Base-by-base conservation (phyloP, 2,329 filamentous ascomycete species). In the Bipolaris gigantea region DNA sequence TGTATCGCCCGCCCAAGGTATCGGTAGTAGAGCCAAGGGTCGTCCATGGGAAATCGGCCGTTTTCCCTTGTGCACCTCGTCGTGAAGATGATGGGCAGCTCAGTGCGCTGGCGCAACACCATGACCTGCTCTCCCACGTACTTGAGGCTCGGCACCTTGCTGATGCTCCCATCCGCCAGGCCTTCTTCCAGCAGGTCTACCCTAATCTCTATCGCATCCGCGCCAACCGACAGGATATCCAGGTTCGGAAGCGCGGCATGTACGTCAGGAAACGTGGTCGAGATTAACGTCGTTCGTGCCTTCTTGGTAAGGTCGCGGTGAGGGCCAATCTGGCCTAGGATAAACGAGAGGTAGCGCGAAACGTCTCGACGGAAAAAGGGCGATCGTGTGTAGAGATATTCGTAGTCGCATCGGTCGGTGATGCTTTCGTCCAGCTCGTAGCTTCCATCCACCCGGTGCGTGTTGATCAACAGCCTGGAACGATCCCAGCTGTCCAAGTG, bases 71-170 rank as follows among this genome's bases (percentile, higher is more conserved):
- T 90, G 71, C 90, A 94, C 62, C 91, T 82, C 0, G 89, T 92
- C 0, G 91, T 95, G 71, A 93, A 93, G 52, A 95, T 92, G 69
- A 96, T 90, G n/a, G 91, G 91, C 38, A 96, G 78, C 66, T 95
- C 90, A 0, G 90, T 94, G 59, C 89, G 84, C 73, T 94, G 90
- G 21, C 90, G 85, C 56, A 96, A 75, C 2, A 91, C 77, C 89
- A 93, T 92, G 51, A 96, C 81, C 73, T 95, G 91, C 73, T 93
- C 86, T 25, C 90, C 90, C 9, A 95, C 89, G 73, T 94, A 94
- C 69, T 87, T 88, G 62, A 94, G 74, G 69, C 89, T 93, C 3
- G 91, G 89, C 18, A 94, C 81, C 34, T 81, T 75, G 27, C 83
- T 85, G 63, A 84, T 85, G 2, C 52, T 45, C 2, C 78, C 78